Percentiles rank a stretch among this genome's conserved stretches.
These are phyloP conservation scores for Ceratocystis cubensis DNA, from an alignment of 2,329 filamentous ascomycete species.

Conservation along the genomic window DNA sequence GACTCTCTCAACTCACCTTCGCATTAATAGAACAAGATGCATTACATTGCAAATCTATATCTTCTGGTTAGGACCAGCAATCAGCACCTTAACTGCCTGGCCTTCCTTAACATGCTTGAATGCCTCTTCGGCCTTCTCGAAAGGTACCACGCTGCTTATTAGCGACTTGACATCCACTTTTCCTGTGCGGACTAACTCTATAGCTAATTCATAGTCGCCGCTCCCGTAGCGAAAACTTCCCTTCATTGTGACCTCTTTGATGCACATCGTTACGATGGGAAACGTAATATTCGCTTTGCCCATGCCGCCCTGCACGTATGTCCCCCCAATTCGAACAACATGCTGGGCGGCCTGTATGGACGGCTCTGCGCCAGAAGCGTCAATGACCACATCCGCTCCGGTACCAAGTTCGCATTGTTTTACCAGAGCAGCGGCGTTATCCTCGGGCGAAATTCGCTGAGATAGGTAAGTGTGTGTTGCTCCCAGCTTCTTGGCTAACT, in stretches of 20 bases:
- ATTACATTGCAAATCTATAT: neutral
- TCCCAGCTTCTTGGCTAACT: slow-evolving; percentile 62
- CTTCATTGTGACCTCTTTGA: slow-evolving; percentile 76
- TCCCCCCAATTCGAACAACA: slow-evolving; percentile 56
- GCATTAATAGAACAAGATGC: neutral
- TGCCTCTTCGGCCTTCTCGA: slow-evolving; percentile 70
- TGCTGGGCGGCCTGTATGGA: slow-evolving; percentile 66
- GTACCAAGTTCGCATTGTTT: slow-evolving; percentile 48
- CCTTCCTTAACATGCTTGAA: slow-evolving; percentile 79
- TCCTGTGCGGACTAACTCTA: slow-evolving; percentile 61
- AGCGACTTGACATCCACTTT: slow-evolving; percentile 72
- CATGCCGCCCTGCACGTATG: slow-evolving; percentile 81
- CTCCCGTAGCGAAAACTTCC: slow-evolving; percentile 83
- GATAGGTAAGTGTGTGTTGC: slow-evolving; percentile 60
- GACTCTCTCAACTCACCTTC: neutral
- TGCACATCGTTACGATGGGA: slow-evolving; percentile 80
- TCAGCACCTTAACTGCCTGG: slow-evolving; percentile 60
- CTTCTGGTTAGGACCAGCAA: slow-evolving; percentile 52
- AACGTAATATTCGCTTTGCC: slow-evolving; percentile 77
- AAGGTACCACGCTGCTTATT: slow-evolving; percentile 64
- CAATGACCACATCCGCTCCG: slow-evolving; percentile 68
- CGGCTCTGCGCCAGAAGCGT: slow-evolving; percentile 66
- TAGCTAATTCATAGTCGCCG: slow-evolving; percentile 75
- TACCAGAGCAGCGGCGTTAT: slow-evolving; percentile 60
- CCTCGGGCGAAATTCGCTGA: slow-evolving; percentile 48